phyloP scores from a whole-genome alignment of 768 basidiomycete species.

The Rhizopogon salebrosus region DNA sequence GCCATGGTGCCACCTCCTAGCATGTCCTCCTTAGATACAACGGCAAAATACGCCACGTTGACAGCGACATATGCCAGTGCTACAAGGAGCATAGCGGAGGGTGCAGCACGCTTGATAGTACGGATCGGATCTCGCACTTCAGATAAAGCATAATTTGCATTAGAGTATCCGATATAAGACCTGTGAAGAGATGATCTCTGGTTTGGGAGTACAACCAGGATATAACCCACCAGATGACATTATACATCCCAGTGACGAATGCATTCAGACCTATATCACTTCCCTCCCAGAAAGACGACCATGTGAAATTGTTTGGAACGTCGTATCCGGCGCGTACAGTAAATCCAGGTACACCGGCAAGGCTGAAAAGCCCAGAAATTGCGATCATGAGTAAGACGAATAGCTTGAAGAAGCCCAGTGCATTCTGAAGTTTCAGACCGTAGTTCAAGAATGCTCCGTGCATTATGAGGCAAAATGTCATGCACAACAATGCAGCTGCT shows the following conservation, averaged over 20 bases:
- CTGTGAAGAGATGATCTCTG: conserved; percentile 25
- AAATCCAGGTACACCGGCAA: conserved; percentile 46
- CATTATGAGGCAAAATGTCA: conserved; percentile 50
- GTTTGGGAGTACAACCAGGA: background rate
- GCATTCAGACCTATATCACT: conserved; percentile 50
- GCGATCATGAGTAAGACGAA: conserved; percentile 47
- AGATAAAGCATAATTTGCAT: conserved; percentile 70
- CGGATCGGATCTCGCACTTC: conserved; percentile 66
- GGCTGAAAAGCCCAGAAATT: conserved; percentile 46
- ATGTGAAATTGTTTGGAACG: conserved; percentile 51
- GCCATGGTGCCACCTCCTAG: conserved; percentile 57
- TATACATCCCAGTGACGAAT: conserved; percentile 60
- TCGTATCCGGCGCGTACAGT: conserved; percentile 45
- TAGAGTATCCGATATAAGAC: conserved; percentile 70
- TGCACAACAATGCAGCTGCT: conserved; percentile 47
- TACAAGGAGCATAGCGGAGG: conserved; percentile 58
- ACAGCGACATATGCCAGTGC: conserved; percentile 56
- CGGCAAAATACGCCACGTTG: conserved; percentile 72
- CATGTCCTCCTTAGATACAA: conserved; percentile 67
- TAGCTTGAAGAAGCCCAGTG: conserved; percentile 59
- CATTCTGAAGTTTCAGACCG: conserved; percentile 61
- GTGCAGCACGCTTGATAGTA: conserved; percentile 68
- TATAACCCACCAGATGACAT: conserved; percentile 56
- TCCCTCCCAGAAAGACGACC: conserved; percentile 62
- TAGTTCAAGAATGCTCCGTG: conserved; percentile 50